Evolutionary conservation across 163 green algal genomes (phyloP).

Genomic region (Scenedesmus sp.): DNA sequence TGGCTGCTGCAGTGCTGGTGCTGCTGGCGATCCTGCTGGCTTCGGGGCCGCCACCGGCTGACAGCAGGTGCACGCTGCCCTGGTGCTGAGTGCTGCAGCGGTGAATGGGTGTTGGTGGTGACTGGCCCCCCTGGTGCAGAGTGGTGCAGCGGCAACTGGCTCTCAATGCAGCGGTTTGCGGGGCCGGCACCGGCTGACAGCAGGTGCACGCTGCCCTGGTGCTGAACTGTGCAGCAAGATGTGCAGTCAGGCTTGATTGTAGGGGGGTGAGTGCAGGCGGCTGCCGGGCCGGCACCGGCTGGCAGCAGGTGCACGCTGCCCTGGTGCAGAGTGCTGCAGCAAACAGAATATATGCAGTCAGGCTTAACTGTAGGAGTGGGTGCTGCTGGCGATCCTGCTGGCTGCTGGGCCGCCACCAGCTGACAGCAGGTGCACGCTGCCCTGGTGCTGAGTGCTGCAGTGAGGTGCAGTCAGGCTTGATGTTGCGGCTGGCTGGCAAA

Average conservation of each 20-base stretch:
- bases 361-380: neutral
- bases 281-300: conserved; percentile 44
- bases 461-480: no score
- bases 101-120: neutral
- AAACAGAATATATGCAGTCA: neutral
- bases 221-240: neutral
- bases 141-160: no score
- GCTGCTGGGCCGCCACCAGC: neutral
- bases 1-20: conserved; percentile 50
- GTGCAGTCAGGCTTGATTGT: no score
- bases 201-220: no score
- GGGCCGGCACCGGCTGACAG: neutral
- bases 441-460: neutral
- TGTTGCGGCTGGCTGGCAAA: no score
- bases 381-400: neutral
- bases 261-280: conserved; percentile 14
- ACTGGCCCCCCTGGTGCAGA: no score
- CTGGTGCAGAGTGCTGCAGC: conserved; percentile 51
- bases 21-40: conserved; percentile 55
- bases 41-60: conserved; percentile 53
- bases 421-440: neutral
- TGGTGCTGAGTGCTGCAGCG: conserved; percentile 55
- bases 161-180: no score
- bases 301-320: conserved; percentile 63
- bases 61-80: conserved; percentile 66